A percentile compares a stretch with the other conserved stretches of the same genome.
Evolutionary conservation across 2,329 filamentous ascomycete species (phyloP).

Genomic region (Ascochyta lentis): DNA sequence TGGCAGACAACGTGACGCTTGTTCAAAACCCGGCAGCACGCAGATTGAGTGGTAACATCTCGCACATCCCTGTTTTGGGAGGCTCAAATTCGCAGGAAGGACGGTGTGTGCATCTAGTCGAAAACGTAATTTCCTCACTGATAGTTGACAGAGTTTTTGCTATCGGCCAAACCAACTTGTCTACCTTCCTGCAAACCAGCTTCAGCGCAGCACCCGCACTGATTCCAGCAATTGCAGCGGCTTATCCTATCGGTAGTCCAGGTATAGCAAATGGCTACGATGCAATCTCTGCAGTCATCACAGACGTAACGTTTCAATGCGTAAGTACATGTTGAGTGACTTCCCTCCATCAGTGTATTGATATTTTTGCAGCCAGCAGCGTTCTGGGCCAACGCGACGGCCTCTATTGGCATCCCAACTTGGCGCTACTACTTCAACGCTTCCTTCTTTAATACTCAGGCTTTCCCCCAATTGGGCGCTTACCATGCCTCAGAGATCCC

Average conservation of each 20-base stretch:
- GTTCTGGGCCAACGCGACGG: slow-evolving; percentile 33
- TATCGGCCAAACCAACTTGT: slow-evolving; percentile 26
- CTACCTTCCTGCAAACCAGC: slow-evolving; percentile 24
- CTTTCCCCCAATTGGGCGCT: slow-evolving; percentile 19
- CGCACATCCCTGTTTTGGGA: slow-evolving; percentile 32
- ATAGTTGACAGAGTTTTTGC: slow-evolving; percentile 22
- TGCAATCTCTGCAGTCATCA: slow-evolving; percentile 24
- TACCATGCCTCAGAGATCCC: slow-evolving; percentile 36
- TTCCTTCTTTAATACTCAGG: slow-evolving; percentile 33
- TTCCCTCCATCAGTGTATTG: background rate
- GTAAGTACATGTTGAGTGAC: background rate
- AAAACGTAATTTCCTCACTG: background rate
- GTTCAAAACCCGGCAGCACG: slow-evolving; percentile 25
- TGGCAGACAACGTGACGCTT: slow-evolving; percentile 32
- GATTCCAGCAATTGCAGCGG: slow-evolving; percentile 23
- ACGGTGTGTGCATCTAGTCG: slow-evolving; percentile 4
- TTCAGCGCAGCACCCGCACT: slow-evolving; percentile 21
- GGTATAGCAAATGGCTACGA: slow-evolving; percentile 27
- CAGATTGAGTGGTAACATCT: slow-evolving; percentile 31
- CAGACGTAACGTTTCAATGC: slow-evolving; percentile 30
- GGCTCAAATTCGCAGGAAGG: slow-evolving; percentile 40
- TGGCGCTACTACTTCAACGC: slow-evolving; percentile 44
- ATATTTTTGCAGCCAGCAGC: slow-evolving; percentile 18
- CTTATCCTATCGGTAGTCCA: slow-evolving; percentile 29
- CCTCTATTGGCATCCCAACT: slow-evolving; percentile 28